Evolutionary conservation across 2,329 filamentous ascomycete species (phyloP), one percentile per base, ranked within the genome.

Genomic region (Colletotrichum tanaceti): DNA sequence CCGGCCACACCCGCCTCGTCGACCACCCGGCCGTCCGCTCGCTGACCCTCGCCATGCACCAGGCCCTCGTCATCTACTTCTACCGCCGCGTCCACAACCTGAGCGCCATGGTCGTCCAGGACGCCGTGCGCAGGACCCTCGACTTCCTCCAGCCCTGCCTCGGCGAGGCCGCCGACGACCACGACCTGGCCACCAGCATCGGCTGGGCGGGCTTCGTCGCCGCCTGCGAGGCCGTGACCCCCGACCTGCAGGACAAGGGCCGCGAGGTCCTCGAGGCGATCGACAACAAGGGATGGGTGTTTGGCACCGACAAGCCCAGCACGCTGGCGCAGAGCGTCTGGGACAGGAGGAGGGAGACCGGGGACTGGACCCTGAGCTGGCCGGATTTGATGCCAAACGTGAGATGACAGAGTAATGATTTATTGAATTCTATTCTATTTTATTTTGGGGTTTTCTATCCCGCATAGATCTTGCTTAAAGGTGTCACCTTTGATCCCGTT

Each of bases 151-250:
- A 81, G 53, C 73, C 74, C 0, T 78, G 77, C 9, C 73, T 78
- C 32, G 74, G 80, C 1, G 63, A 76, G 22, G 70, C 75, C 11
- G 74, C 77, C 2, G 73, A 76, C 3, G 79, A 79, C 28, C 78
- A 79, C 50, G 76, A 79, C 39, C 78, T 81, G 44, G 75, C 79
- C 0, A 76, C 78, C 0, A 78, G 77, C 5, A 74, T 83, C 6
- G 76, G 80, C 0, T 84, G 82, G 82, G 77, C 80, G 1, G 79
- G 77, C 2, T 83, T 83, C 62, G 79, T 84, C 20, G 80, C 80
- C 1, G 80, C 78, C 0, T 83, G 79, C 57, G 81, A 83, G 61
- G 81, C 81, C 1, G 75, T 78, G 2, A 75, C 77, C 32, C 72
- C 77, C 0, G 75, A 76, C 6, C 71, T 82, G 1, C 79, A 81